Evolutionary conservation across 2,329 filamentous ascomycete species (phyloP), one percentile per base, ranked within the genome.

Genomic region (Colletotrichum horii): DNA sequence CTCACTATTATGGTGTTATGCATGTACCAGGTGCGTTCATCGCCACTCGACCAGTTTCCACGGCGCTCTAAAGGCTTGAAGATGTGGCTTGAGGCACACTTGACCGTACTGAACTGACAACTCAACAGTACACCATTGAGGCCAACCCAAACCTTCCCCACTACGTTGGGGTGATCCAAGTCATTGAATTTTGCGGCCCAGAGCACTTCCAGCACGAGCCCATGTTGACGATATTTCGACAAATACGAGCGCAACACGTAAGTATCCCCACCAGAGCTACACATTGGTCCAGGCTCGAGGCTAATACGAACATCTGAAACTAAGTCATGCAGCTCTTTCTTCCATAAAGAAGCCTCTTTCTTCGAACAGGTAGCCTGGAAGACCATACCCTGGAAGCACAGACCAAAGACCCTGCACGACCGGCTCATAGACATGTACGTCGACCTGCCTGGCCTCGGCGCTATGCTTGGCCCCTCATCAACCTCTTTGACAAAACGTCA

Each of bases 181-280:
- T 75, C 8, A 55, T 72, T 16, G 61, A 72, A 8, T 62, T 38
- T 19, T 75, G 72, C 28, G 72, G 72, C 4, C 68, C 72, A 19
- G 62, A 71, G 6, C 71, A 55, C 34, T 75, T 75, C 24, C 68
- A 71, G 30, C 34, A 62, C 28, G 72, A 75, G 32, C 68, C 72
- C 4, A 72, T 75, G 60, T 32, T 75, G 48, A 71, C 72, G 8
- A 56, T n/a, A 11, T 34, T 72, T 8, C 52, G 72, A 6, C 69
- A 71, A 3, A 66, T 71, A 8, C 60, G 61, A 32, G 68, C 61
- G 7, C 48, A 72, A 12, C 72, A 71, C 15, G 72, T 67, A 61
- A 75, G 72, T 34, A 4, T 30, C 3, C 6, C 3, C 8, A 19
- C 2, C 6, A 3, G 4, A 22, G 8, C 5, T 16, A 38, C 22